Conservation (phyloP, 805 yeast species). For the Helenozyma rhizophorensis region DNA sequence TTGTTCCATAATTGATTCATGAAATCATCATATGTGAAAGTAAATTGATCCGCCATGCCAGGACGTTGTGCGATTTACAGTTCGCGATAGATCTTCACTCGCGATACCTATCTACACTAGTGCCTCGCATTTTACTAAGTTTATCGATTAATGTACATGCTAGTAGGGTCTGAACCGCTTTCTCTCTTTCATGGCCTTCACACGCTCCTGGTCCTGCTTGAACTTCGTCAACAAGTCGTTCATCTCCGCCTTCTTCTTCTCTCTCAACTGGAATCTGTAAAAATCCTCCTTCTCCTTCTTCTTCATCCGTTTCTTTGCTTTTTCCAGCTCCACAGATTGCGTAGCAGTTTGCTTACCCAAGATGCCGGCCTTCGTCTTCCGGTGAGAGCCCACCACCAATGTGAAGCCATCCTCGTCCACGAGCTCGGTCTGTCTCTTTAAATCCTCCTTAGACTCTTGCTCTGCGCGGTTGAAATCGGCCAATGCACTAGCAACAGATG, state of each 20-base stretch:
- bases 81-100: no score
- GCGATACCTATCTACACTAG: no score
- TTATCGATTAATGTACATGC: not conserved
- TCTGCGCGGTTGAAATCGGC: constrained; percentile 68
- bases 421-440: constrained; percentile 50
- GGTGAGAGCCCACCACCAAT: constrained; percentile 79
- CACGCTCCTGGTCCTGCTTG: constrained; percentile 86
- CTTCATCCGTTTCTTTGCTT: constrained; percentile 49
- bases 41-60: no score
- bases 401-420: constrained; percentile 96
- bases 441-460: constrained; percentile 50
- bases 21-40: constrained; percentile 1
- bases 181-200: constrained; percentile 71
- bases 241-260: constrained; percentile 88
- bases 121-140: no score
- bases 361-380: constrained; percentile 74
- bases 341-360: constrained; percentile 49
- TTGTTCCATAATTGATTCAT: not conserved
- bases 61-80: no score
- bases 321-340: constrained; percentile 31
- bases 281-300: constrained; percentile 83
- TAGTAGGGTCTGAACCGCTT: constrained; percentile 83
- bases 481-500: constrained; percentile 58
- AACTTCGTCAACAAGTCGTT: constrained; percentile 78
- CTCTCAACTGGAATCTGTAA: constrained; percentile 94